Base-by-base conservation (phyloP, 257 asterid genomes). In the Cruciata laevipes region DNA sequence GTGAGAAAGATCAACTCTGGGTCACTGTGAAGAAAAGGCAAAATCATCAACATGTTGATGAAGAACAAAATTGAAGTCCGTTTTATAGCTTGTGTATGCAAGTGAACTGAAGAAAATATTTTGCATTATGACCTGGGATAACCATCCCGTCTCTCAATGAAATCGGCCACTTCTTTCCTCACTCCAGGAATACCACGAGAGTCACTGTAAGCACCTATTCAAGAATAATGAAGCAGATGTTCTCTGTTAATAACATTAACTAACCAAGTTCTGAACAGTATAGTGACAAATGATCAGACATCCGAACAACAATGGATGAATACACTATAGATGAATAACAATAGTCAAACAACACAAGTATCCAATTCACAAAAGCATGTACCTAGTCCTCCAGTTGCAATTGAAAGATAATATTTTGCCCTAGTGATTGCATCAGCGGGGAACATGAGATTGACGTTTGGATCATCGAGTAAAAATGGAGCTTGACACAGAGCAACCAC, bases 401-500 rank as follows among this genome's bases (percentile, higher is more conserved):
- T 33, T 60, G 91, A 49, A 69, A 94, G 89, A 72, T 85, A 90
- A 73, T 94, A 95, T 79, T 88, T 94, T 17, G 99, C 98, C 80
- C 78, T 88, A 61, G 93, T 96, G 80, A 94, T 90, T 23, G 98
- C 95, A 85, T 94, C 99, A 5, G 97, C 93, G 13, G 99, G 99
- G 85, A 94, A 94, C 17, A 94, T 1, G 57, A 88, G 89, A 49
- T 92, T 97, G 14, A 90, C 98, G 69, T 90, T 94, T 16, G 99
- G 99, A 81, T 94, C 98, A 71, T 94, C 99, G 76, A 94, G 84
- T 69, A 94, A 71, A 78, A 87, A 94, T 12, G 99, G 99, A 79
- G 98, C 99, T 88, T 94, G 99, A 84, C 99, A 94, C 70, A 94
- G 98, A 52, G 99, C 99, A 80, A 90, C 69, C 63, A 94, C 99